Evolutionary conservation across 305 asterid genomes (phyloP).

Genomic region (Coffea humblotiana): DNA sequence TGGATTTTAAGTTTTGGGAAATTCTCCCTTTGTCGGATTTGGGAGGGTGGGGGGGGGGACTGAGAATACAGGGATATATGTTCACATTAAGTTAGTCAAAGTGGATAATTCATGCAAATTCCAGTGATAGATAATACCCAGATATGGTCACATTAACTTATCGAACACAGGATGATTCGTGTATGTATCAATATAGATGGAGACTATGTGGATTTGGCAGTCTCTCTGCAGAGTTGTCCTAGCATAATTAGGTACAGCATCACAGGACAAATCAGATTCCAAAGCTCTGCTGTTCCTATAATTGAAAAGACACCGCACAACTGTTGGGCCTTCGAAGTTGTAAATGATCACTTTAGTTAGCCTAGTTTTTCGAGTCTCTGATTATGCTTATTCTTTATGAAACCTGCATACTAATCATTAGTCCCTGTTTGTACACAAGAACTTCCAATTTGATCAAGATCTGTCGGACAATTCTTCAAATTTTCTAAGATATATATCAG

Average conservation of each 20-base stretch:
- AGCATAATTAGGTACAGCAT: background rate
- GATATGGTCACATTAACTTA: too few species aligned
- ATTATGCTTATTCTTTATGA: background rate
- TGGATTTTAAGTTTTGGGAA: background rate
- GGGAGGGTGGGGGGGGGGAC: background rate
- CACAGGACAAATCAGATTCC: background rate
- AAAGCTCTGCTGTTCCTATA: background rate
- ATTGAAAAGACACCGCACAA: background rate
- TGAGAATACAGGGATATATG: background rate
- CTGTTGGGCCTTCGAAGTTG: background rate
- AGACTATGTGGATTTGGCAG: background rate
- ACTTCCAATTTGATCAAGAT: background rate
- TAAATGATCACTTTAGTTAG: background rate
- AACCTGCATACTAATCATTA: background rate
- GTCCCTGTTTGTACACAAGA: background rate
- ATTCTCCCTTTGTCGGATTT: background rate
- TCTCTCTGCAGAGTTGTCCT: background rate
- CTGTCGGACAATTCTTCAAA: background rate
- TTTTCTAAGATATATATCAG: background rate
- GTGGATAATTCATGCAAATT: too few species aligned
- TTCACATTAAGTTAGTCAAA: background rate
- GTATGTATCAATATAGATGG: background rate
- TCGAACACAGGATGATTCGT: background rate
- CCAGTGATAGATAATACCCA: too few species aligned
- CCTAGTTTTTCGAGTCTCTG: background rate